Conservation (phyloP, 2,329 filamentous ascomycete genomes). For the Fusarium sororula region DNA sequence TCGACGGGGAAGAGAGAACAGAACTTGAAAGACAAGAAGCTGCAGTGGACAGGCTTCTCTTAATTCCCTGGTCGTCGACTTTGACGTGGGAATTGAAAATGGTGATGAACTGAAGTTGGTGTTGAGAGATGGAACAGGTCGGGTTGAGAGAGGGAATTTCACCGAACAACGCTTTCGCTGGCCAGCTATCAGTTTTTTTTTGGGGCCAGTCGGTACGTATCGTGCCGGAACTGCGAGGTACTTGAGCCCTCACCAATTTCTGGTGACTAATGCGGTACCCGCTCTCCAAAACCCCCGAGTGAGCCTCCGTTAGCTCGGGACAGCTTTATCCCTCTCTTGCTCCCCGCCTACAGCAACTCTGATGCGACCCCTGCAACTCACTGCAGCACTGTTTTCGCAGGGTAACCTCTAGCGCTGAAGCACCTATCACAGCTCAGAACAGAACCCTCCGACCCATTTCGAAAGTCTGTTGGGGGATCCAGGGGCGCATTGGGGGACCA, state of each 20-base stretch:
- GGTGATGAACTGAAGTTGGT: constrained; percentile 38
- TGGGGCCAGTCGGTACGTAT: constrained; percentile 45
- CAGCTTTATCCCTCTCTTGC: constrained; percentile 44
- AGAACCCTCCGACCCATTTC: constrained; percentile 21
- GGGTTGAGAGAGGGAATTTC: constrained; percentile 47
- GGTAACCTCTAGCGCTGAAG: background rate
- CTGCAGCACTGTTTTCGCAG: constrained; percentile 14
- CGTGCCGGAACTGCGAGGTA: constrained; percentile 43
- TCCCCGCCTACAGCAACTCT: constrained; percentile 31
- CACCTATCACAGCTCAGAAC: constrained; percentile 27
- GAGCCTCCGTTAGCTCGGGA: constrained; percentile 41
- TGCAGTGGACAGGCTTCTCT: constrained; percentile 37
- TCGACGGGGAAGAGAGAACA: constrained; percentile 19
- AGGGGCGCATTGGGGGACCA: constrained; percentile 38
- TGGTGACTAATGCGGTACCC: constrained; percentile 28
- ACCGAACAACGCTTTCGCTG: constrained; percentile 40
- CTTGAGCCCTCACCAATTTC: constrained; percentile 19
- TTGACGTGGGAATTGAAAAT: constrained; percentile 39
- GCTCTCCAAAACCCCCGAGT: constrained; percentile 38
- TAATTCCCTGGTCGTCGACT: constrained; percentile 41
- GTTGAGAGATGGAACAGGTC: constrained; percentile 40
- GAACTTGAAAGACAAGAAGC: constrained; percentile 31
- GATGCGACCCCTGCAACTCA: constrained; percentile 22
- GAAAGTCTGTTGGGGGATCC: constrained; percentile 41
- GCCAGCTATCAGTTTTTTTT: constrained; percentile 45